Base-by-base conservation (phyloP, 106 monocot species). In the Ottelia alismoides region DNA sequence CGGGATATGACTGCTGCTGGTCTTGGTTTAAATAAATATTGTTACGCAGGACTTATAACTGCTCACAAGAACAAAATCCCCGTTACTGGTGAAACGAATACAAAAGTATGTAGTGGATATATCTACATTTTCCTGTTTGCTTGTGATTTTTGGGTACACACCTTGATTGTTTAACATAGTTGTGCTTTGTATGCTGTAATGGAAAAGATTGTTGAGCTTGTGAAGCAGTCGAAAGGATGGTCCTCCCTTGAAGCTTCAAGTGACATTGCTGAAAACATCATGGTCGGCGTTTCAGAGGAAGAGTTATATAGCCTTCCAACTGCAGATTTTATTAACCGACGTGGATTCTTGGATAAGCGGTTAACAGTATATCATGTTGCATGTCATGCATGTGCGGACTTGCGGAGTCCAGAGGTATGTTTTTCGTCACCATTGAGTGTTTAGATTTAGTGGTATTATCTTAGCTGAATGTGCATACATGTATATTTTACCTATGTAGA, bases 1-100 rank as follows among this genome's bases (percentile, higher is more conserved):
- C 78, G 90, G 72, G 96, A 98, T 58, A 98, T 98, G 96, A 90
- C 89, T 52, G 82, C 96, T 61, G 94, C 83, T 66, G 84, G 94
- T 52, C 74, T 98, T 53, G 85, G 89, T 65, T 60, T 98, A 40
- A 85, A 98, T 68, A 98, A 81, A 58, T 98, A 78, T 43, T 98
- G 96, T 54, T 98, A 98, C 77, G 96, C 96, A 51, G 96, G 85
- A 59, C 96, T 98, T 53, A 85, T 90, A 74, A 73, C 74, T 30
- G 90, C 96, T 22, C 74, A 70, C 47, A 98, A 75, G 55, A 98
- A 90, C 77, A 98, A 85, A 66, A 48, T 61, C 47, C 82, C 89
- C 1, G 65, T 58, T 23, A 70, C 78, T 56, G 85, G 79, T 18
- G 90, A 98, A 64, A 77, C 82, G 20, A 54, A 64, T 22, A 23